phyloP scores from a whole-genome alignment of 176 grass and related monocot genomes.

The Carex pumila region DNA sequence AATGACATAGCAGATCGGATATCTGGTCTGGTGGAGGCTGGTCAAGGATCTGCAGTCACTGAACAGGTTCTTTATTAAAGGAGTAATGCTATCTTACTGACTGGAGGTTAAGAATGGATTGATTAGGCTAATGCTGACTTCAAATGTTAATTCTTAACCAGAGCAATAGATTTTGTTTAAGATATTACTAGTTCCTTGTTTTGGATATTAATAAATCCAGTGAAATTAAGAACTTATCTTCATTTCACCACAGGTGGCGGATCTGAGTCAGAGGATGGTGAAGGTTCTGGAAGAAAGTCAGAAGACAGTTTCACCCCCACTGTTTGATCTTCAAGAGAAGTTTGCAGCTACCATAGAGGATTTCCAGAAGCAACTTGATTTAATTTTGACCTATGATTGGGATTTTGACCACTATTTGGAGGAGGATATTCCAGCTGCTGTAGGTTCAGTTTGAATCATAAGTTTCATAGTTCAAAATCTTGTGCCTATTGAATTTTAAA shows the following conservation, averaged over 20 bases:
- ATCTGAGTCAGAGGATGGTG: conserved; percentile 76
- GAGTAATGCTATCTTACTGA: not conserved
- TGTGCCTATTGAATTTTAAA: not conserved
- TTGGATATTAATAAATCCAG: not conserved
- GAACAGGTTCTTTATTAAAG: conserved; percentile 47
- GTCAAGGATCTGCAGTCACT: conserved; percentile 57
- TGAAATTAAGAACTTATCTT: not conserved
- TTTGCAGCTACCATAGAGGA: conserved; percentile 72
- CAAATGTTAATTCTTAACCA: not conserved
- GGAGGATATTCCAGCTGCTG: conserved; percentile 87
- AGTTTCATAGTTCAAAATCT: not conserved
- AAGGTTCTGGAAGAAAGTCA: conserved; percentile 76
- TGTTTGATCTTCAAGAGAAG: conserved; percentile 89
- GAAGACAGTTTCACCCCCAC: conserved; percentile 58
- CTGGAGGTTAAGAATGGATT: not conserved
- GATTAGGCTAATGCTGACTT: not conserved
- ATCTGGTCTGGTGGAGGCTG: conserved; percentile 54
- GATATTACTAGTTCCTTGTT: not conserved
- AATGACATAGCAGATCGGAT: conserved; percentile 68
- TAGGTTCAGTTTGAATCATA: conserved; percentile 31
- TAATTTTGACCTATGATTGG: conserved; percentile 85
- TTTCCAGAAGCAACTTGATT: conserved; percentile 78
- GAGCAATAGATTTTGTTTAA: not conserved
- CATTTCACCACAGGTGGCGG: conserved; percentile 14
- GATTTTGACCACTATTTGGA: conserved; percentile 95